Evolutionary conservation across 805 yeast genomes (phyloP).

Genomic region (Schwanniomyces sp.): DNA sequence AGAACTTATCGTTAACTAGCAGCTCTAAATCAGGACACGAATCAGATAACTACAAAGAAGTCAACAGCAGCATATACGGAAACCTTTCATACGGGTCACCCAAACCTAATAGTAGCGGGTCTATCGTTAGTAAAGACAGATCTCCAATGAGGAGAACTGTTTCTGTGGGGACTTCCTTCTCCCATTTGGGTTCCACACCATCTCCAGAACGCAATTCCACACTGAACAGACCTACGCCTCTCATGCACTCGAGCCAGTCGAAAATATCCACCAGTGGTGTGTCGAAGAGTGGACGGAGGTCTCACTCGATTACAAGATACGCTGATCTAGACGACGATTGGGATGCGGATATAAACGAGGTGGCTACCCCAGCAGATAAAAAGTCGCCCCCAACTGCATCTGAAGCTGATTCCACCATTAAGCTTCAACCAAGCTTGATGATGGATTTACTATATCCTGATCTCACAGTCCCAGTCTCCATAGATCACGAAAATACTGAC

Average conservation of each 20-base stretch:
- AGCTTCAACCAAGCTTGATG: slow-evolving; percentile 25
- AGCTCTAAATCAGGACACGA: slow-evolving; percentile 12
- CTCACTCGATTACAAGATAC: slow-evolving; percentile 33
- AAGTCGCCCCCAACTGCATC: slow-evolving; percentile 19
- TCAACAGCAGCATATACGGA: slow-evolving; percentile 41
- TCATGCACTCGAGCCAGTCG: slow-evolving; percentile 4
- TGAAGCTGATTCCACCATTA: slow-evolving; percentile 20
- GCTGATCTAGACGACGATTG: slow-evolving; percentile 87
- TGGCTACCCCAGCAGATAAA: slow-evolving; percentile 9
- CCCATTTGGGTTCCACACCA: slow-evolving; percentile 9
- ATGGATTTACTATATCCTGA: slow-evolving; percentile 41
- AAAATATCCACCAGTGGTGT: slow-evolving; percentile 5
- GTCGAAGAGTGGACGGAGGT: slow-evolving; percentile 10
- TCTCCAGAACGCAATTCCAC: slow-evolving; percentile 6
- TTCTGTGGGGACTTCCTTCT: slow-evolving; percentile 17
- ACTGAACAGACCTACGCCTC: slow-evolving; percentile 7
- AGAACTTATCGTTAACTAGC: slow-evolving; percentile 41
- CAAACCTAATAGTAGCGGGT: slow-evolving; percentile 9
- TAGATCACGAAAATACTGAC: slow-evolving; percentile 2
- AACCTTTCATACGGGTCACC: slow-evolving; percentile 25
- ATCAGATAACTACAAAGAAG: slow-evolving; percentile 21
- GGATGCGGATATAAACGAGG: slow-evolving; percentile 69
- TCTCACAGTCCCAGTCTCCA: slow-evolving; percentile 21
- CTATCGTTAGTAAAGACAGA: slow-evolving; percentile 10
- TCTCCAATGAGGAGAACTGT: slow-evolving; percentile 14